Base-by-base conservation (phyloP, 2,329 filamentous ascomycete species). In the Ophiostoma pallidulum region DNA sequence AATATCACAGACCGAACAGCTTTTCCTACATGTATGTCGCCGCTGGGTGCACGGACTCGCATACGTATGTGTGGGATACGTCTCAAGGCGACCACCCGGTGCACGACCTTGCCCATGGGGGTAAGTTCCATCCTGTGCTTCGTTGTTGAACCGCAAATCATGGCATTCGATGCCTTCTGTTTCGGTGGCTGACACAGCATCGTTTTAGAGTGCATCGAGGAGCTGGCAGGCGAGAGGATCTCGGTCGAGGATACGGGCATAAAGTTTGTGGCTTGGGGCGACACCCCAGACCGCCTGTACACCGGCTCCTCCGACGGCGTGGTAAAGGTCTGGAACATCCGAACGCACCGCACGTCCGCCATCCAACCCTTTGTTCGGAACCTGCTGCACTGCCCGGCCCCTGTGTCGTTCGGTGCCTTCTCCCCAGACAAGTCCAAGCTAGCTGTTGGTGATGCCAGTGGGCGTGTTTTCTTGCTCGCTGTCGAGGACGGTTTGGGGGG, bases 31-130 rank as follows among this genome's bases (percentile, higher is more conserved):
- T 69, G 19, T 82, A 79, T 51, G 61, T 82, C 14, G 77, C 78
- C 1, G 79, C 78, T 0, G 74, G 73, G 4, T 81, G 77, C 52
- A 82, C 79, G 0, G 72, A 82, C 52, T 76, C 78, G 14, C 74
- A 70, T 8, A 73, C 75, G 0, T 82, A 82, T 50, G 68, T 83
- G 1, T 83, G 78, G 77, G 79, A 82, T 51, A 77, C 77, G 2
- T 68, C 72, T 0, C 66, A 64, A 10, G 71, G 69, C n/a, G 75
- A 80, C 53, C 62, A 65, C 32, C 73, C 77, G 0, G 71, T 79
- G 19, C 77, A 81, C 55, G 60, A 72, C 2, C 64, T 83, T 0
- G 54, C 63, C 7, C 79, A 83, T 52, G 77, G 73, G 9, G 61
- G 66, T 62, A 58, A 63, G 32, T 44, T 3, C 14, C 19, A 16